Evolutionary conservation across 768 basidiomycete genomes (phyloP).

Genomic region (Suillus paluster): DNA sequence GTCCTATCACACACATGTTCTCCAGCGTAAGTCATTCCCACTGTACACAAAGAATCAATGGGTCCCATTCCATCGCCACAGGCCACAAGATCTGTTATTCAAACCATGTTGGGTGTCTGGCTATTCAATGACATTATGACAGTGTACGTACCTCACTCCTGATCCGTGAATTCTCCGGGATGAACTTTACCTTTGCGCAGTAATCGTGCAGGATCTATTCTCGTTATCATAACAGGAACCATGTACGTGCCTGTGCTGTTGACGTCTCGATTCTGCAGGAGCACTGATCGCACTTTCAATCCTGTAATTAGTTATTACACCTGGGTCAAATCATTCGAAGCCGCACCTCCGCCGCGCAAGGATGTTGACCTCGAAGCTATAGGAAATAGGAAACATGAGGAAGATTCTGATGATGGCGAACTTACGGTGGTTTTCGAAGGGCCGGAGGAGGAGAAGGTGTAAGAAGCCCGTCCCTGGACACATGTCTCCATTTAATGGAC

Average conservation of each 20-base stretch:
- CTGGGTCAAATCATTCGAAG: slow-evolving; percentile 44
- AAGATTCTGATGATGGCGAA: slow-evolving; percentile 20
- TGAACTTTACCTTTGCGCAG: slow-evolving; percentile 37
- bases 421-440: slow-evolving; percentile 29
- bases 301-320: slow-evolving; percentile 55
- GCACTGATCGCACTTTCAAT: slow-evolving; percentile 29
- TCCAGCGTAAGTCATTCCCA: slow-evolving; percentile 58
- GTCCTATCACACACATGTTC: slow-evolving; percentile 87
- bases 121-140: slow-evolving; percentile 78
- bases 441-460: slow-evolving; percentile 29
- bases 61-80: slow-evolving; percentile 29
- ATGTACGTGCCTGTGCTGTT: slow-evolving; percentile 47
- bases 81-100: slow-evolving; percentile 84
- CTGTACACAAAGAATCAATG: slow-evolving; percentile 6
- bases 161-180: slow-evolving; percentile 4
- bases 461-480: slow-evolving; percentile 4
- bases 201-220: slow-evolving; percentile 65
- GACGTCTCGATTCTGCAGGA: not conserved
- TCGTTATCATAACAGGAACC: slow-evolving; percentile 69
- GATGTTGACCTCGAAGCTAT: slow-evolving; percentile 46
- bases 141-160: slow-evolving; percentile 49
- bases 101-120: slow-evolving; percentile 80
- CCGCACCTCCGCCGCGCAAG: slow-evolving; percentile 28
- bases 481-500: not conserved
- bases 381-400: slow-evolving; percentile 25